Evolutionary conservation across 257 asterid species (phyloP).

Genomic region (Penstemon newberryi): DNA sequence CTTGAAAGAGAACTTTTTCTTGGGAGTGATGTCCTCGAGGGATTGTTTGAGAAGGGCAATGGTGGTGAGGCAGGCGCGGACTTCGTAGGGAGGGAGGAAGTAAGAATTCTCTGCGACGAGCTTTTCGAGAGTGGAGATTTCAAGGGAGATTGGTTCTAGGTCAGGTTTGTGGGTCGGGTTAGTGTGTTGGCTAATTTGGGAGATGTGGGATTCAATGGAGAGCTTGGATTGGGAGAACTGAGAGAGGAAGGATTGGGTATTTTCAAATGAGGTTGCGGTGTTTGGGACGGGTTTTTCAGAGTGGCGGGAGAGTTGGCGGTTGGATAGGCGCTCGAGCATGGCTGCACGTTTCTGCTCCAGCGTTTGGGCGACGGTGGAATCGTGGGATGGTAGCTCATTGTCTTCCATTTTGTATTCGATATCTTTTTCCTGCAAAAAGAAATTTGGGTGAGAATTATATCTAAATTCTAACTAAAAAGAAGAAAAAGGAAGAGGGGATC

Average conservation of each 20-base stretch:
- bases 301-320: conserved; percentile 64
- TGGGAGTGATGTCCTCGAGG: conserved; percentile 67
- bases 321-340: conserved; percentile 79
- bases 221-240: conserved; percentile 60
- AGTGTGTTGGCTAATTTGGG: conserved; percentile 42
- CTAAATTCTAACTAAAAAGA: too few species aligned
- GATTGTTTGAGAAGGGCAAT: conserved; percentile 55
- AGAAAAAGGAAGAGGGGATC: too few species aligned
- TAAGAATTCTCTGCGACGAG: conserved; percentile 75
- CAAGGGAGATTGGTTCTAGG: conserved; percentile 48
- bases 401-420: too few species aligned
- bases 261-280: conserved; percentile 37
- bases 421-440: too few species aligned
- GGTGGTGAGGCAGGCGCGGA: conserved; percentile 64
- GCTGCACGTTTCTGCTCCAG: conserved; percentile 72
- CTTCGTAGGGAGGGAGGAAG: conserved; percentile 73
- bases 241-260: conserved; percentile 64
- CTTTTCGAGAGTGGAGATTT: conserved; percentile 70
- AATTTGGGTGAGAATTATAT: too few species aligned
- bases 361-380: conserved; percentile 17
- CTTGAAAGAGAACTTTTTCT: conserved; percentile 83
- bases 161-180: conserved; percentile 48
- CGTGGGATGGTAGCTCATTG: too few species aligned
- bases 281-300: conserved; percentile 38
- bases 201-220: conserved; percentile 60